Percentiles rank a stretch among this genome's conserved stretches.
Conservation (phyloP, 1,284 basidiomycete genomes). For the Fomitopsis betulina region DNA sequence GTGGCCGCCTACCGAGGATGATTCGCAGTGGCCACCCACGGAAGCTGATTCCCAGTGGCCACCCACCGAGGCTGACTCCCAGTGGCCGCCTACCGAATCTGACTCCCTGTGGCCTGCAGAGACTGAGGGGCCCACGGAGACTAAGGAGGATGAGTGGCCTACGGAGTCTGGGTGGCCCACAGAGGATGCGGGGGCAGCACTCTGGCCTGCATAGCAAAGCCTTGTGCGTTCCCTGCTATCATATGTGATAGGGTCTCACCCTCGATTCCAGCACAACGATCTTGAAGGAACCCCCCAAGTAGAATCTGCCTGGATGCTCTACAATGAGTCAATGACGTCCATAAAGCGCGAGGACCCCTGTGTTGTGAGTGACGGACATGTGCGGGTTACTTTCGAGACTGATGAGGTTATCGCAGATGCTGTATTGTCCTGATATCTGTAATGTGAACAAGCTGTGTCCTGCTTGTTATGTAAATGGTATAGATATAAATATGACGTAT, state of each 20-base stretch:
- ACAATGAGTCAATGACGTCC: not conserved
- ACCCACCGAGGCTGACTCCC: not conserved
- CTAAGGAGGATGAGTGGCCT: too few species aligned
- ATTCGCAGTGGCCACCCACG: not conserved
- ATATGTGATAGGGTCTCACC: not conserved
- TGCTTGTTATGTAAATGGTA: too few species aligned
- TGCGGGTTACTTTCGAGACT: not conserved
- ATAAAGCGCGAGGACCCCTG: not conserved
- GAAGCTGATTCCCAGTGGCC: conserved; percentile 1
- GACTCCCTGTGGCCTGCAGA: conserved; percentile 2
- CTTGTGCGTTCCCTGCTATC: conserved; percentile 6
- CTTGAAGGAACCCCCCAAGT: not conserved
- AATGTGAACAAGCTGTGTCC: not conserved
- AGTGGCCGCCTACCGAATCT: not conserved
- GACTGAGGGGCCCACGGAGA: too few species aligned
- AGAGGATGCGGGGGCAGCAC: conserved; percentile 6
- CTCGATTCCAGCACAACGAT: not conserved
- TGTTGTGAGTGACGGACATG: not conserved
- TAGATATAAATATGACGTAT: not conserved
- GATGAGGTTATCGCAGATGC: not conserved
- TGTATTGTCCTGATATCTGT: conserved; percentile 7
- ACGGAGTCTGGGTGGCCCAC: too few species aligned
- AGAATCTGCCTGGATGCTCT: not conserved
- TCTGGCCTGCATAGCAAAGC: conserved; percentile 11
- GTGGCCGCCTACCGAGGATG: too few species aligned